A percentile compares a stretch with the other conserved stretches of the same genome.
phyloP scores from a whole-genome alignment of 2,329 filamentous ascomycete genomes.

The Diaporthe sp. region DNA sequence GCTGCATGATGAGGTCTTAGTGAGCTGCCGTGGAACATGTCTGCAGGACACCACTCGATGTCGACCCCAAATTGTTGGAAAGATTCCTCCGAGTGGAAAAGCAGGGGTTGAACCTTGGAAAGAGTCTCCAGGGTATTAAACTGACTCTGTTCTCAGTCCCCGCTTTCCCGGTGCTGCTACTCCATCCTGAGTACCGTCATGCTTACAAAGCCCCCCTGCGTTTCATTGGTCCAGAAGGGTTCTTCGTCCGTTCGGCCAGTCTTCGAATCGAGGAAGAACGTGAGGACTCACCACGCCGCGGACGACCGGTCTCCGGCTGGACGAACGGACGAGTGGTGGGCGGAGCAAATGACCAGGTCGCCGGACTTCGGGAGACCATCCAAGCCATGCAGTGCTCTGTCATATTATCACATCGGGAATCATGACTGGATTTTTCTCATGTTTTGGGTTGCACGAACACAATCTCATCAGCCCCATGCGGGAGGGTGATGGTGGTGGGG shows the following conservation, averaged over 20 bases:
- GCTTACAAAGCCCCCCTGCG: too few relatives aligned
- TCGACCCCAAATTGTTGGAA: neutral
- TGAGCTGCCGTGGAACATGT: neutral
- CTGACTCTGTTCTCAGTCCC: too few relatives aligned
- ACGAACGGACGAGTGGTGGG: neutral
- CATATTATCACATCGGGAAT: neutral
- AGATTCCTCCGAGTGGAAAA: accelerated
- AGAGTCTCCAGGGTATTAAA: neutral
- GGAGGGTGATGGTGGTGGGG: neutral
- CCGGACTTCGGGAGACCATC: neutral
- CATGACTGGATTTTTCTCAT: neutral
- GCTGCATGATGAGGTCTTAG: neutral
- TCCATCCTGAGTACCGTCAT: too few relatives aligned
- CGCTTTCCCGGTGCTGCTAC: too few relatives aligned
- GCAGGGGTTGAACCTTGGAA: too few relatives aligned
- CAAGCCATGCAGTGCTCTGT: neutral
- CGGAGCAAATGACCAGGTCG: neutral
- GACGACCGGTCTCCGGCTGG: neutral
- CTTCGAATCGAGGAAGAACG: neutral
- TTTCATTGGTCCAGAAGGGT: too few relatives aligned
- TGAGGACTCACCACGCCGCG: neutral
- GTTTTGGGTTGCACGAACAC: neutral
- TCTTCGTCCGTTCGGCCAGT: neutral
- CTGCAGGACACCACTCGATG: neutral
- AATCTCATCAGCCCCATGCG: neutral